Evolutionary conservation across 106 monocot genomes (phyloP).

Genomic region (Allium fistulosum): DNA sequence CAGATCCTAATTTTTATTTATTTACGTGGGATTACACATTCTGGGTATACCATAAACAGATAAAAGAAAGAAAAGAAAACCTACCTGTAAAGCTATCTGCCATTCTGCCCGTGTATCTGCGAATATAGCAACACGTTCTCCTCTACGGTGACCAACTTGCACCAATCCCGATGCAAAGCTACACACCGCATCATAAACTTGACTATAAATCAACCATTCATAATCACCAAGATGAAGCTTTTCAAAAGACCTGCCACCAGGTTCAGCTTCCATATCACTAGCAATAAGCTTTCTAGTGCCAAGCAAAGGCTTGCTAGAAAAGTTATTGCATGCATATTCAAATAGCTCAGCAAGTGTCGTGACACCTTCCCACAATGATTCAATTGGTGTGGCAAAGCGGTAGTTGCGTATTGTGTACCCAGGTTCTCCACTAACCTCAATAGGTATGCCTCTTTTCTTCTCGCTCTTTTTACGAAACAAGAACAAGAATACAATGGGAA

Average conservation of each 20-base stretch:
- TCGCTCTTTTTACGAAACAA: constrained; percentile 32
- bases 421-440: constrained; percentile 74
- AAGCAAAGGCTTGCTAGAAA: constrained; percentile 35
- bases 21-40: too few relatives aligned
- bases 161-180: constrained; percentile 77
- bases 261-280: constrained; percentile 42
- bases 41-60: too few relatives aligned
- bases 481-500: constrained; percentile 44
- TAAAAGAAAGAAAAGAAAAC: neutral
- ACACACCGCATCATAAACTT: constrained; percentile 56
- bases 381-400: constrained; percentile 50
- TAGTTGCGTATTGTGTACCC: constrained; percentile 74
- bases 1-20: too few relatives aligned
- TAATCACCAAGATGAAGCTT: constrained; percentile 88
- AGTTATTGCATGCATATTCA: constrained; percentile 68
- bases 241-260: constrained; percentile 86
- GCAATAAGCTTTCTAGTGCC: constrained; percentile 74
- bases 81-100: constrained; percentile 87
- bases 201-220: constrained; percentile 68
- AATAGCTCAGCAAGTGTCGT: constrained; percentile 78
- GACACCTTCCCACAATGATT: constrained; percentile 75
- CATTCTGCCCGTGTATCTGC: constrained; percentile 90
- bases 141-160: constrained; percentile 58
- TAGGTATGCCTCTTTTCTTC: constrained; percentile 74
- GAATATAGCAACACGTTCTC: constrained; percentile 82